A percentile compares a stretch with the other conserved stretches of the same genome.
phyloP scores from a whole-genome alignment of 2,329 filamentous ascomycete species.

The Neoscytalidium dimidiatum region DNA sequence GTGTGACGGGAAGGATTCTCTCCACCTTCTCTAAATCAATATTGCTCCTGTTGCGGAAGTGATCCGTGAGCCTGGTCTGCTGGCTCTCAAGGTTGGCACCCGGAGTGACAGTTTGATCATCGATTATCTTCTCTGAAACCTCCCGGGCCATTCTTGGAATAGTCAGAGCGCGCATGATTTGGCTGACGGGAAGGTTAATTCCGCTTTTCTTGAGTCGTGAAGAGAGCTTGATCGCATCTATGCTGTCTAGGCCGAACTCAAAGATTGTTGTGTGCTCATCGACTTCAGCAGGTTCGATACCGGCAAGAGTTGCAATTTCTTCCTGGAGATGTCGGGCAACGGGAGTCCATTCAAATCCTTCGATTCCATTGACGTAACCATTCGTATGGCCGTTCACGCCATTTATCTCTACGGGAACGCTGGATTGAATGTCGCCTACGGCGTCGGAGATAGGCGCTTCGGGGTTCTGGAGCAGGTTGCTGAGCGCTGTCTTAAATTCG shows the following conservation, averaged over 20 bases:
- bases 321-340: slow-evolving; percentile 56
- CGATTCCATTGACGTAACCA: slow-evolving; percentile 25
- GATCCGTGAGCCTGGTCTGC: slow-evolving; percentile 36
- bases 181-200: slow-evolving; percentile 67
- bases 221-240: slow-evolving; percentile 84
- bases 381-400: neutral
- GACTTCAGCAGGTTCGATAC: slow-evolving; percentile 54
- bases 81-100: slow-evolving; percentile 26
- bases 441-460: slow-evolving; percentile 25
- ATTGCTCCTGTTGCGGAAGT: slow-evolving; percentile 38
- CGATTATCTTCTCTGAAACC: slow-evolving; percentile 19
- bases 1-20: slow-evolving; percentile 70
- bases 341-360: slow-evolving; percentile 60
- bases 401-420: neutral
- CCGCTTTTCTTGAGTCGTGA: slow-evolving; percentile 65
- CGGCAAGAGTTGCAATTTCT: slow-evolving; percentile 66
- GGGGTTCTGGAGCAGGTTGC: slow-evolving; percentile 37
- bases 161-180: slow-evolving; percentile 72
- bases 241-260: slow-evolving; percentile 85
- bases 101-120: slow-evolving; percentile 3
- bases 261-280: slow-evolving; percentile 67
- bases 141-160: slow-evolving; percentile 61
- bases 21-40: slow-evolving; percentile 50
- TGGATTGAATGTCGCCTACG: slow-evolving; percentile 20
- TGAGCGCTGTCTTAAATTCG: slow-evolving; percentile 45